Evolutionary conservation across 1,139 yeast species (phyloP), one percentile per base, ranked within the genome.

Genomic region (Yarrowia galli): DNA sequence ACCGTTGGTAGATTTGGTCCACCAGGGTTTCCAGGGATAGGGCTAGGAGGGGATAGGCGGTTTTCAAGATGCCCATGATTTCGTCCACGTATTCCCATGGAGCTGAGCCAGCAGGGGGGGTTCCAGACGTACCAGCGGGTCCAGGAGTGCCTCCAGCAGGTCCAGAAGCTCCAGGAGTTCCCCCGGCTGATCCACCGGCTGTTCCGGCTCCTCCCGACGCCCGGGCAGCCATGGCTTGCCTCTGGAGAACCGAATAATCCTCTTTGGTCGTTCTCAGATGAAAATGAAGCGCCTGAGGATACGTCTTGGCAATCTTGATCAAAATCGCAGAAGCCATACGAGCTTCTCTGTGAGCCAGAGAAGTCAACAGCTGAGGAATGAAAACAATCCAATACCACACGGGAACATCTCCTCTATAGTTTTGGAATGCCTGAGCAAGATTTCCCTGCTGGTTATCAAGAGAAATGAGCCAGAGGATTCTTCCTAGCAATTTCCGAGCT

Each of bases 331-430:
- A 88, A 1, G 95, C 97, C 76, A 92, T 83, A 69, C 87, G 84
- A 0, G 97, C 98, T 76, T 96, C 99, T 73, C 88, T 89, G 73
- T 92, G 97, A 3, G 98, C 90, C 71, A 96, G 82, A 0, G 97
- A 89, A 0, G 97, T 89, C 74, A 96, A 82, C 70, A 96, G 82
- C 78, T 96, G 99, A 3, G 99, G 99, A 73, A 96, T 92, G 74
- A 90, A 95, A 0, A 98, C 92, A 54, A 95, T 92, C 99, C 99
- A 96, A 76, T 95, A 95, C 99, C 99, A 96, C 3, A 93, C 97
- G 13, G 99, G 98, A 58, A 92, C 93, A 72, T 96, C 99, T 23
- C 99, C 98, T 71, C 96, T 86, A 77, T 91, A 95, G 67, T 91
- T 88, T 70, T 92, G 97, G 78, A 93, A 95, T 0, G 98, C 97